Conservation (phyloP, 129 eudicot species). For the Flaveria linearis region DNA sequence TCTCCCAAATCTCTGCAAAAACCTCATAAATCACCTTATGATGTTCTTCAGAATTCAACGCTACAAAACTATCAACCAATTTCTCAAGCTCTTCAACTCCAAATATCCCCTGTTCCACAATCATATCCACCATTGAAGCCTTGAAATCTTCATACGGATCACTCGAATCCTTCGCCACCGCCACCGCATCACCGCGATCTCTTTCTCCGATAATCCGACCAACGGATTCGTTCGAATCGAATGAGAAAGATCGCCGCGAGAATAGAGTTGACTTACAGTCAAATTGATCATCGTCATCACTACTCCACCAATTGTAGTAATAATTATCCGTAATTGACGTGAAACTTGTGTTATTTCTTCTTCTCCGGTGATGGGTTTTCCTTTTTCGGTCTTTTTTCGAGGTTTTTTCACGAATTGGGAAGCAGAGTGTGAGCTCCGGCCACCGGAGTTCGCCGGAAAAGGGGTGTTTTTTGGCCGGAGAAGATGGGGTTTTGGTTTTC, state of each 20-base stretch:
- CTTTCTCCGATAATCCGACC: background rate
- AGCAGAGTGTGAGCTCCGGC: conserved; percentile 37
- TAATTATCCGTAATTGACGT: conserved; percentile 36
- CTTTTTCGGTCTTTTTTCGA: conserved; percentile 26
- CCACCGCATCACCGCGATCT: conserved; percentile 27
- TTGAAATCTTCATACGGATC: conserved; percentile 82
- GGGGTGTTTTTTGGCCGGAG: conserved; percentile 21
- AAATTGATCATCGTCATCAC: conserved; percentile 37
- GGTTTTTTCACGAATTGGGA: conserved; percentile 30
- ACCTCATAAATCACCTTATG: conserved; percentile 66
- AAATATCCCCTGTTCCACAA: conserved; percentile 68
- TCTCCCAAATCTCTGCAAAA: conserved; percentile 74
- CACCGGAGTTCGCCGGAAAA: conserved; percentile 23
- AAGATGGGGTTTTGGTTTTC: conserved; percentile 15
- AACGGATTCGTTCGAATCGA: background rate
- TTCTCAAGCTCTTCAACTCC: conserved; percentile 62
- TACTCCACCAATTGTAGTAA: conserved; percentile 49
- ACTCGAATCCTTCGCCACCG: conserved; percentile 61
- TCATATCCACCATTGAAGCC: conserved; percentile 94
- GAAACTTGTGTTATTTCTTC: conserved; percentile 33
- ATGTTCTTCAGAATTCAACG: conserved; percentile 59
- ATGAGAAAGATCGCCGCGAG: conserved; percentile 48
- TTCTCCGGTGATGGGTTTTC: conserved; percentile 40
- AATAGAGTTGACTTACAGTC: conserved; percentile 45
- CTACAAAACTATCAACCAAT: conserved; percentile 62